Conservation (phyloP, 2,329 filamentous ascomycete species). For the Claviceps sp. region DNA sequence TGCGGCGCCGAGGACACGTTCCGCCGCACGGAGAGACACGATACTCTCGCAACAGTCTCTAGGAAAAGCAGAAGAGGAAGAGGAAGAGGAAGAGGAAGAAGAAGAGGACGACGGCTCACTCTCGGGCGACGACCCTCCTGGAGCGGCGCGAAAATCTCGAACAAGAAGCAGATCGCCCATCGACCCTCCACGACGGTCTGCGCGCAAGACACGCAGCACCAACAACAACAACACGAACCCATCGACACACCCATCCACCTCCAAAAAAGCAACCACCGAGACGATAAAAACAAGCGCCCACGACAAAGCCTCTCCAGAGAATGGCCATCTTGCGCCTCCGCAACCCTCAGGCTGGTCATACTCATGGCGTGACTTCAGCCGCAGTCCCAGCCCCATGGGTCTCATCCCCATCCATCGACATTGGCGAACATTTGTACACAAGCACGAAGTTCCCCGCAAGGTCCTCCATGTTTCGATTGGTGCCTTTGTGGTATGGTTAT, state of each 20-base stretch:
- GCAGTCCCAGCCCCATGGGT: slow-evolving; percentile 83
- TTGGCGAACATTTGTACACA: slow-evolving; percentile 86
- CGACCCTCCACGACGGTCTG: slow-evolving; percentile 31
- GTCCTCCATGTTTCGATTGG: slow-evolving; percentile 90
- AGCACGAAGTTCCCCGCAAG: slow-evolving; percentile 93
- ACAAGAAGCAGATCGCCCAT: slow-evolving; percentile 60
- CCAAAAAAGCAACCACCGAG: slow-evolving; percentile 10
- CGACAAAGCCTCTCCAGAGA: slow-evolving; percentile 24
- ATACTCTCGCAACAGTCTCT: slow-evolving; percentile 46
- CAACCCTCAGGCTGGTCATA: slow-evolving; percentile 47
- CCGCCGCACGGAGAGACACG: slow-evolving; percentile 43
- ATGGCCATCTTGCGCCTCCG: slow-evolving; percentile 61
- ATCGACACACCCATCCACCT: slow-evolving; percentile 14
- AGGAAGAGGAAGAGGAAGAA: slow-evolving; percentile 11
- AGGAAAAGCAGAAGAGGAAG: slow-evolving; percentile 42
- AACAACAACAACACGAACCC: slow-evolving; percentile 19
- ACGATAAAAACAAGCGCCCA: slow-evolving; percentile 13
- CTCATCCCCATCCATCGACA: slow-evolving; percentile 90
- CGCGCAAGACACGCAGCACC: slow-evolving; percentile 36
- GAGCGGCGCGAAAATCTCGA: slow-evolving; percentile 44
- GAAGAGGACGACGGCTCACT: slow-evolving; percentile 23
- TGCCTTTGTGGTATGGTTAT: slow-evolving; percentile 81
- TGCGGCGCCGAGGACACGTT: slow-evolving; percentile 64
- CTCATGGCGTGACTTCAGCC: slow-evolving; percentile 69
- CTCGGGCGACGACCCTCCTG: slow-evolving; percentile 27